A percentile compares a stretch with the other conserved stretches of the same genome.
These are phyloP conservation scores for Medicago ruthenica DNA, from an alignment of 306 rosid genomes.

Conservation along the genomic window DNA sequence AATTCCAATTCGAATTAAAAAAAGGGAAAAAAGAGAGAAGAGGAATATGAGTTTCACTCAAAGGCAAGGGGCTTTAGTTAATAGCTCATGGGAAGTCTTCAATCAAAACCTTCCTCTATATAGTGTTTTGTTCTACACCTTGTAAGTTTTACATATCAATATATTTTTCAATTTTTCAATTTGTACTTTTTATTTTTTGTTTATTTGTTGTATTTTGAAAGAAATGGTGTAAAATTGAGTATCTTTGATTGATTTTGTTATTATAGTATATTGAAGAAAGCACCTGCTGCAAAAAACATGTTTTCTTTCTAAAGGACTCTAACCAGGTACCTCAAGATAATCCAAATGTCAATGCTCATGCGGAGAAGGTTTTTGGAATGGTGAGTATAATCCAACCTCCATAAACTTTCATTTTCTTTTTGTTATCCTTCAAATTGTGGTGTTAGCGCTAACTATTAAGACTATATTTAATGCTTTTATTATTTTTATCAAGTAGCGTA, in stretches of 20 bases:
- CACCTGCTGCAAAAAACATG: constrained; percentile 35
- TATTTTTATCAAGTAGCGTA: no score
- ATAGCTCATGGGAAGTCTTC: constrained; percentile 33
- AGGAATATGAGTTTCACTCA: constrained; percentile 33
- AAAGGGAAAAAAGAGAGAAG: background rate
- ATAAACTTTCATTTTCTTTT: no score
- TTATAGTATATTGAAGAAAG: constrained; percentile 46
- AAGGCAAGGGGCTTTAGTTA: constrained; percentile 37
- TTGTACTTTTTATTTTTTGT: background rate
- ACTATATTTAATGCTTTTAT: no score
- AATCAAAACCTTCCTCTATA: constrained; percentile 30
- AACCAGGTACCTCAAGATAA: constrained; percentile 22
- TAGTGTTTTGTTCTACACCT: constrained; percentile 38
- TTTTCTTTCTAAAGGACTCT: constrained; percentile 38
- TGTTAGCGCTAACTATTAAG: no score
- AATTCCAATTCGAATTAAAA: background rate
- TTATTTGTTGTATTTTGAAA: background rate
- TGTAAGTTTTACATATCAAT: constrained; percentile 16
- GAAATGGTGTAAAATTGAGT: background rate
- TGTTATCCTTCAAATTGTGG: no score
- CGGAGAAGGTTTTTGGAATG: constrained; percentile 42
- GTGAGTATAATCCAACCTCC: constrained; percentile 1
- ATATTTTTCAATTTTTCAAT: background rate
- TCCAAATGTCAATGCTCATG: constrained; percentile 35
- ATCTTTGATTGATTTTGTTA: background rate